Conservation (phyloP, 805 yeast species). For the Wickerhamiella sorbophila region DNA sequence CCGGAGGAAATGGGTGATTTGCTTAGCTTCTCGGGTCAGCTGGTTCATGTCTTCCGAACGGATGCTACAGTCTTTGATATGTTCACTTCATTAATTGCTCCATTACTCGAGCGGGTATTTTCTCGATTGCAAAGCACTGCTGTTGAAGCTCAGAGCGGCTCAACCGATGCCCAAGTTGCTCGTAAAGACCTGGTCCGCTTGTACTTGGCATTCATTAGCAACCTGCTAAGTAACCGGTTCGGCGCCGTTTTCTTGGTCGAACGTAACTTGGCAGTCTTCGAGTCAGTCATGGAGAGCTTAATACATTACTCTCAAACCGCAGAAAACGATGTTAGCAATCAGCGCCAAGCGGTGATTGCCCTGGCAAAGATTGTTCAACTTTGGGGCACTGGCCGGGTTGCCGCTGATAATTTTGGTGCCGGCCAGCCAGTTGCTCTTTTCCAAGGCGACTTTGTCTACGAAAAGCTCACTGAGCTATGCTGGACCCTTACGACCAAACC, state of each 20-base stretch:
- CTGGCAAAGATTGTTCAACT: slow-evolving; percentile 43
- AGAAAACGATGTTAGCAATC: slow-evolving; percentile 35
- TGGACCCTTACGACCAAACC: slow-evolving; percentile 73
- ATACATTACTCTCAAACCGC: slow-evolving; percentile 41
- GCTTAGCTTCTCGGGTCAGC: slow-evolving; percentile 73
- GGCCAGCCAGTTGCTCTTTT: slow-evolving; percentile 52
- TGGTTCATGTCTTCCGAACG: slow-evolving; percentile 59
- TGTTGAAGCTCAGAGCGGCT: slow-evolving; percentile 18
- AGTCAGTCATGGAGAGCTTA: slow-evolving; percentile 45
- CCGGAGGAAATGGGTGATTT: slow-evolving; percentile 64
- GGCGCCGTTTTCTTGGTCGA: slow-evolving; percentile 63
- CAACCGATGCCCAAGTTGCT: slow-evolving; percentile 46
- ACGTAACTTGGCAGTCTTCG: slow-evolving; percentile 46
- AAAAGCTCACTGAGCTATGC: slow-evolving; percentile 48
- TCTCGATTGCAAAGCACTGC: slow-evolving; percentile 33
- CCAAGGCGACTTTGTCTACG: slow-evolving; percentile 47
- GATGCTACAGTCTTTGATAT: slow-evolving; percentile 58
- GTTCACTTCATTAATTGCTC: slow-evolving; percentile 56
- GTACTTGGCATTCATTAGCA: slow-evolving; percentile 52
- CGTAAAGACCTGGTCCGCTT: slow-evolving; percentile 41
- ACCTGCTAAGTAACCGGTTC: slow-evolving; percentile 61
- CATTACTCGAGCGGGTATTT: slow-evolving; percentile 55
- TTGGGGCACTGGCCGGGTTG: slow-evolving; percentile 58
- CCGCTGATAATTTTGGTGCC: slow-evolving; percentile 32
- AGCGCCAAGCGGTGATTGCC: slow-evolving; percentile 56